phyloP scores from a whole-genome alignment of 805 yeast species.

The Metschnikowia kunwiensis region DNA sequence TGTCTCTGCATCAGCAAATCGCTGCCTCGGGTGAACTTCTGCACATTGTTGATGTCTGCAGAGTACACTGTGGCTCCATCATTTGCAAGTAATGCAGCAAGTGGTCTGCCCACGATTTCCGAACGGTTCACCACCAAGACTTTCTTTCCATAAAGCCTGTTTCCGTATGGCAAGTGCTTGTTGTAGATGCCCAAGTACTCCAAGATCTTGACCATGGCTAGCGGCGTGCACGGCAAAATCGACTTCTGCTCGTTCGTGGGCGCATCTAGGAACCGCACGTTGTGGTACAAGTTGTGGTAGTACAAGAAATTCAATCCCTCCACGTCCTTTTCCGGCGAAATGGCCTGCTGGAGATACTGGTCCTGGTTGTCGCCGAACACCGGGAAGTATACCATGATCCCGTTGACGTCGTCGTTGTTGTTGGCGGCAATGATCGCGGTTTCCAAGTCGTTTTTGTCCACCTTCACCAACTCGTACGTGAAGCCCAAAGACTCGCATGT shows the following conservation, averaged over 20 bases:
- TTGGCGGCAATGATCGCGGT: conserved; percentile 81
- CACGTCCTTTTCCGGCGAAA: conserved; percentile 88
- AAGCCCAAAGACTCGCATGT: conserved; percentile 87
- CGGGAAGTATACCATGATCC: conserved; percentile 96
- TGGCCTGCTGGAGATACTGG: conserved; percentile 91
- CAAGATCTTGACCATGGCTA: conserved; percentile 89
- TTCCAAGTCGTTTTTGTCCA: conserved; percentile 80
- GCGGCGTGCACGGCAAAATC: conserved; percentile 93
- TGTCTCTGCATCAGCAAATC: conserved; percentile 80
- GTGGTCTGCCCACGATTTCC: conserved; percentile 95
- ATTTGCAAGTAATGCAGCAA: conserved; percentile 92
- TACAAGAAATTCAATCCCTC: conserved; percentile 92
- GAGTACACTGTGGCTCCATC: conserved; percentile 97
- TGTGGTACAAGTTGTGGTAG: conserved; percentile 93
- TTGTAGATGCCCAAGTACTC: conserved; percentile 90
- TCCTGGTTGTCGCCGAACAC: conserved; percentile 95
- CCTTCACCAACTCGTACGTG: conserved; percentile 69
- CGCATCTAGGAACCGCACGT: conserved; percentile 76
- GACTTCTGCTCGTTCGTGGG: conserved; percentile 67
- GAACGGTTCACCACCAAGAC: conserved; percentile 88
- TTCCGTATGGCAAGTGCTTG: conserved; percentile 76
- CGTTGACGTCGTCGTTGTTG: conserved; percentile 69
- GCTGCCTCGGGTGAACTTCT: conserved; percentile 91
- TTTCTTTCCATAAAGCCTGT: conserved; percentile 89
- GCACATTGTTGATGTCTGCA: conserved; percentile 82